These are phyloP conservation scores for Triticum dicoccoides DNA, from an alignment of 176 grass and related monocot species.

Conservation along the genomic window DNA sequence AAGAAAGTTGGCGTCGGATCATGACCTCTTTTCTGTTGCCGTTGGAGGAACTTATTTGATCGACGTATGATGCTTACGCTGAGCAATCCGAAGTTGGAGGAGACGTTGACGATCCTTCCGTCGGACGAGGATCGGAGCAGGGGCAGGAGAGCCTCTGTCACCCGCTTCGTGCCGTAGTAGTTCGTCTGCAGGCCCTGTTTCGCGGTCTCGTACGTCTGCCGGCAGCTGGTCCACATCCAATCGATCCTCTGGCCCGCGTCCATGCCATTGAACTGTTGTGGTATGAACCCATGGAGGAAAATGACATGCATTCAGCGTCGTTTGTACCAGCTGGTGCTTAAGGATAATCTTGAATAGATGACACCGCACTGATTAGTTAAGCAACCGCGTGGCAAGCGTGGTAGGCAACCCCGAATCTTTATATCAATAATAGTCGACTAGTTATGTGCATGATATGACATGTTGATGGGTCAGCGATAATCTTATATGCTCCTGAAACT, in stretches of 20 bases:
- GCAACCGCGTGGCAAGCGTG: not conserved
- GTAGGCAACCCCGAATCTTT: not conserved
- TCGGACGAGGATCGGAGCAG: slow-evolving; percentile 43
- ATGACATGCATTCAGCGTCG: not conserved
- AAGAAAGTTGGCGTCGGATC: not conserved
- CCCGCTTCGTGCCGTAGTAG: slow-evolving; percentile 54
- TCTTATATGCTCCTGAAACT: not conserved
- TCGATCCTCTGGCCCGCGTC: not conserved
- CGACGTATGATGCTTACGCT: not conserved
- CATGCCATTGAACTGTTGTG: slow-evolving; percentile 21
- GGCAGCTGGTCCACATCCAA: not conserved
- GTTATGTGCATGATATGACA: not conserved
- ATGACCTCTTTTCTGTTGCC: not conserved
- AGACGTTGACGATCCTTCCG: slow-evolving; percentile 57
- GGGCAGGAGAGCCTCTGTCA: slow-evolving; percentile 42
- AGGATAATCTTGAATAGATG: not conserved
- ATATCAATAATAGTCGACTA: not conserved
- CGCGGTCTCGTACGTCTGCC: slow-evolving; percentile 31
- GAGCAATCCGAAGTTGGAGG: slow-evolving; percentile 38
- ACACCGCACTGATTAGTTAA: not conserved
- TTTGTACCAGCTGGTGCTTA: not conserved
- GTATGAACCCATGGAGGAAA: not conserved
- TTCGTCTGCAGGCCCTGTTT: slow-evolving; percentile 51
- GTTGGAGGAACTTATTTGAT: not conserved
- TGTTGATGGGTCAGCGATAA: not conserved